These are phyloP conservation scores for Astrothelium macrocarpum DNA, from an alignment of 495 filamentous ascomycete species.

Conservation along the genomic window DNA sequence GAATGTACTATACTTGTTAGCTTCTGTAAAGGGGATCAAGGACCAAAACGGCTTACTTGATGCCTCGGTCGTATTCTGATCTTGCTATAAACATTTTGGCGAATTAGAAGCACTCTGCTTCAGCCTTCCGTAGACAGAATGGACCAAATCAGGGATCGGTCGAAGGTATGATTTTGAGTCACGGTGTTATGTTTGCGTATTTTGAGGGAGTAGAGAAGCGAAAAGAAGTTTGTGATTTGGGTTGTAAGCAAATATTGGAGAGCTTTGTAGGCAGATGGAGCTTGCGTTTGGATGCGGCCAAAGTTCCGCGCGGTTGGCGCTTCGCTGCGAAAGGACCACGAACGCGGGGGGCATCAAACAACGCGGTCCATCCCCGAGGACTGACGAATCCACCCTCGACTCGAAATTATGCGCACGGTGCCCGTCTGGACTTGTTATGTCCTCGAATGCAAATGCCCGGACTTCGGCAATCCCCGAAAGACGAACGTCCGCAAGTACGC, in stretches of 20 bases:
- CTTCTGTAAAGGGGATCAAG: constrained; percentile 1
- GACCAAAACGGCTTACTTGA: constrained; percentile 63
- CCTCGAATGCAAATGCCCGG: background rate
- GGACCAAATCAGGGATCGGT: constrained; percentile 7
- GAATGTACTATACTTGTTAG: constrained; percentile 69
- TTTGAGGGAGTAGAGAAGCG: constrained; percentile 11
- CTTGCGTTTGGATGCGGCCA: constrained; percentile 10
- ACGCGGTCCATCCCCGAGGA: background rate
- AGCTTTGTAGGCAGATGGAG: constrained; percentile 7
- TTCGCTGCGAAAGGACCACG: background rate
- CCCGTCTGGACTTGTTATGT: background rate
- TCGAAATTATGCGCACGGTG: background rate
- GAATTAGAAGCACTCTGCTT: background rate
- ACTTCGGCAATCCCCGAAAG: background rate
- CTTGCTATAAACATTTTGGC: constrained; percentile 97
- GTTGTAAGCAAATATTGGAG: background rate
- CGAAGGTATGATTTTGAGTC: constrained; percentile 3
- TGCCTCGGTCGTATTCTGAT: constrained; percentile 99
- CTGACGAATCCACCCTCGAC: background rate
- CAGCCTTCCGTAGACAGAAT: background rate
- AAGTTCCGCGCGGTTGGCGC: constrained; percentile 2
- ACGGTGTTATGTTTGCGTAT: too few species aligned
- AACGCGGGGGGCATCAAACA: background rate
- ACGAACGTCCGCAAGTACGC: background rate
- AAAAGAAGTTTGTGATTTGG: background rate